Conservation (phyloP, 345 rosid genomes). For the Camelina laxa region DNA sequence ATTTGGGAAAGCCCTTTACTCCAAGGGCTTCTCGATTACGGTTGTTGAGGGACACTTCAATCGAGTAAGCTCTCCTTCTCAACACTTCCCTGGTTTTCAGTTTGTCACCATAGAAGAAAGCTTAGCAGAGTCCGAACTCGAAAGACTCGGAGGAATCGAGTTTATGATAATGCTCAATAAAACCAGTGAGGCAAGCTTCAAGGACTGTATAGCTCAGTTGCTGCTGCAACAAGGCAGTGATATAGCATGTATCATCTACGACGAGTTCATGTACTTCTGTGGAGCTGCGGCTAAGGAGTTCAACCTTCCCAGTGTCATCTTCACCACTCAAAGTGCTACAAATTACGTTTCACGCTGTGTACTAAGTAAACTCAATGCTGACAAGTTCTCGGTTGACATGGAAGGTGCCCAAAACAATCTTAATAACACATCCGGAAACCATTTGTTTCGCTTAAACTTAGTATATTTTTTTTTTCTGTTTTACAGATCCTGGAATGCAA, state of each 20-base stretch:
- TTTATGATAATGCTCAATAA: constrained; percentile 45
- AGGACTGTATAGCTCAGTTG: constrained; percentile 16
- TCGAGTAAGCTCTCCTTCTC: constrained; percentile 32
- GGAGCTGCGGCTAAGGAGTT: constrained; percentile 13
- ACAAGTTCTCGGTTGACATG: no score
- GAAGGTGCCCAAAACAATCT: constrained; percentile 23
- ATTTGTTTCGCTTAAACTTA: background rate
- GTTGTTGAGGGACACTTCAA: constrained; percentile 45
- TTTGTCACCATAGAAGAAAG: constrained; percentile 49
- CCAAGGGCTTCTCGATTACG: constrained; percentile 61
- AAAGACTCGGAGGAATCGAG: constrained; percentile 10
- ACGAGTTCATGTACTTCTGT: constrained; percentile 30
- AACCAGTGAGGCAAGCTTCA: constrained; percentile 46
- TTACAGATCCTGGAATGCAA: constrained; percentile 22
- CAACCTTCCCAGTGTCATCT: constrained; percentile 6
- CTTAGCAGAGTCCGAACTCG: constrained; percentile 32
- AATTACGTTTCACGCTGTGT: no score
- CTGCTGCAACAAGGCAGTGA: constrained; percentile 27
- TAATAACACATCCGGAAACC: background rate
- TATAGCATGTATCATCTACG: constrained; percentile 51
- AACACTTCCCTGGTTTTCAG: constrained; percentile 28
- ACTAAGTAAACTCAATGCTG: no score
- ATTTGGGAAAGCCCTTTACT: constrained; percentile 54
- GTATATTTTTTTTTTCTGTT: background rate
- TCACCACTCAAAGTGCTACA: constrained; percentile 12